Conservation (phyloP, 257 asterid genomes). For the Mentha longifolia region DNA sequence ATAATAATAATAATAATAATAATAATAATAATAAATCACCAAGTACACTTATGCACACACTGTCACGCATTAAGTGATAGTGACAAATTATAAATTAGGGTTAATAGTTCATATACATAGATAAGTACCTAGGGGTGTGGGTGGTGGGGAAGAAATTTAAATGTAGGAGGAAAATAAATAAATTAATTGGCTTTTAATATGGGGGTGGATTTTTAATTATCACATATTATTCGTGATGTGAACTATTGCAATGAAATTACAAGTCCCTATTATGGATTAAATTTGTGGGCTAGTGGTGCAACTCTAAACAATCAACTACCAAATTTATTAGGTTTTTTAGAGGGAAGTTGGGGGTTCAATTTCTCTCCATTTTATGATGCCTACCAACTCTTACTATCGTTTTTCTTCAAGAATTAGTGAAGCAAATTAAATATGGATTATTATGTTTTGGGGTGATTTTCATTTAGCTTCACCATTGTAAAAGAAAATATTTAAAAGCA, state of each 20-base stretch:
- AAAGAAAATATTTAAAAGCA: too few species aligned
- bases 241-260: constrained; percentile 16
- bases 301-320: constrained; percentile 57
- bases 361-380: not conserved
- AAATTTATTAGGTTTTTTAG: constrained; percentile 30
- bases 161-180: constrained; percentile 11
- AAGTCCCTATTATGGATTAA: constrained; percentile 18
- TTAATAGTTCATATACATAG: not conserved
- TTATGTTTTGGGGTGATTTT: too few species aligned
- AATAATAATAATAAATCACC: not conserved
- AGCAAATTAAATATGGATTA: too few species aligned
- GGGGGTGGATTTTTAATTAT: not conserved
- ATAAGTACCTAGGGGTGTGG: not conserved
- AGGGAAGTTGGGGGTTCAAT: constrained; percentile 32
- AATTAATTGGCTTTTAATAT: constrained; percentile 23
- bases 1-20: too few species aligned
- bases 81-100: not conserved
- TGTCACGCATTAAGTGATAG: not conserved
- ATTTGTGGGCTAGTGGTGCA: constrained; percentile 31
- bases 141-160: constrained; percentile 24
- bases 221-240: constrained; percentile 29
- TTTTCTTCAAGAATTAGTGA: not conserved
- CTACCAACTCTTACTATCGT: not conserved
- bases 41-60: not conserved
- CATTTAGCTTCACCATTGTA: too few species aligned